Evolutionary conservation across 2,329 filamentous ascomycete genomes (phyloP).

Genomic region (Alternaria ventricosa): DNA sequence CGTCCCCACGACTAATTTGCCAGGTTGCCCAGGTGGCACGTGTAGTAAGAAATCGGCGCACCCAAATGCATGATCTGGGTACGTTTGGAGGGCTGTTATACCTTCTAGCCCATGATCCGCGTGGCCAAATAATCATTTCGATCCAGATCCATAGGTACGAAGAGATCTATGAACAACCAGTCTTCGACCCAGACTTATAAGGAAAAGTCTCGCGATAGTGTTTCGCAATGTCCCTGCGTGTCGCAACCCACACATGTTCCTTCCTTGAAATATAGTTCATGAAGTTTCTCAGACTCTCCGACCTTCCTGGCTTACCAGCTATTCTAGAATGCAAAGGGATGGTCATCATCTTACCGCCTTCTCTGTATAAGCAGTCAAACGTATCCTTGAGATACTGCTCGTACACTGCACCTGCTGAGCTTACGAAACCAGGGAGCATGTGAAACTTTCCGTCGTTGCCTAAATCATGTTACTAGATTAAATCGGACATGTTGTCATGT

Average conservation of each 20-base stretch:
- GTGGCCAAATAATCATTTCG: background rate
- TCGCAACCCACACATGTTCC: constrained; percentile 63
- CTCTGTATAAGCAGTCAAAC: constrained; percentile 62
- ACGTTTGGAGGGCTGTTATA: background rate
- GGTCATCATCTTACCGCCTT: constrained; percentile 63
- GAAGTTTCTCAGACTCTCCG: constrained; percentile 59
- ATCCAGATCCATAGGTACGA: background rate
- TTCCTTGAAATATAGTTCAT: constrained; percentile 61
- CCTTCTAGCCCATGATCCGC: background rate
- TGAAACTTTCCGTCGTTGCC: constrained; percentile 53
- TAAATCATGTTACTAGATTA: constrained; percentile 40
- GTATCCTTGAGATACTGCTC: constrained; percentile 58
- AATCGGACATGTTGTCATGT: constrained; percentile 18
- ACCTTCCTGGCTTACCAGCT: constrained; percentile 60
- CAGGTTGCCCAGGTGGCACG: background rate
- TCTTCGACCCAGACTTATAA: constrained; percentile 40
- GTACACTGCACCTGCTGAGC: constrained; percentile 48
- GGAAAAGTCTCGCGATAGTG: constrained; percentile 57
- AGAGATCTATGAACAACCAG: constrained; percentile 5
- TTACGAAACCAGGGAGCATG: constrained; percentile 49
- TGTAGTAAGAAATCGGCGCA: background rate
- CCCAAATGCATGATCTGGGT: background rate
- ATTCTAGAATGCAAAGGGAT: constrained; percentile 61
- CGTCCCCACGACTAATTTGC: background rate
- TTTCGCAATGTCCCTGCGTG: constrained; percentile 59